Evolutionary conservation across 192 early-diverging fungal genomes (phyloP).

Genomic region (Backusella tuberculispora): DNA sequence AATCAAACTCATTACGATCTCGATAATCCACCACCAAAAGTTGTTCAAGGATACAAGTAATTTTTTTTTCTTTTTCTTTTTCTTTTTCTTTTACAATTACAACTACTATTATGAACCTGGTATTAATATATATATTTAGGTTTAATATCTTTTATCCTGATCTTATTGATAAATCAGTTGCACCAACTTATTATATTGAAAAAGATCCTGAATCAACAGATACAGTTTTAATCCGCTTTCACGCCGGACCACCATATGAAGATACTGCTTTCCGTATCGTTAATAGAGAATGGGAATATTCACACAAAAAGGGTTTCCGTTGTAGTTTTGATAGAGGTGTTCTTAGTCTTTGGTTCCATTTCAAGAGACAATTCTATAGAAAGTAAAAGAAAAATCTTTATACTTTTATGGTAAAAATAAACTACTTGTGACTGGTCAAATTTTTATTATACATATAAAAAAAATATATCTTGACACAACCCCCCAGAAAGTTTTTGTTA

Average conservation of each 20-base stretch:
- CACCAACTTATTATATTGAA: conserved; percentile 90
- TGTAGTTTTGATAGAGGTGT: conserved; percentile 83
- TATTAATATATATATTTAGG: not conserved
- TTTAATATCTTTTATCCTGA: conserved; percentile 99
- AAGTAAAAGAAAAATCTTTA: conserved; percentile 48
- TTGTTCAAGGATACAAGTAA: conserved; percentile 96
- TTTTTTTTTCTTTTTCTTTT: not conserved
- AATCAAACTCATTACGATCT: conserved; percentile 98
- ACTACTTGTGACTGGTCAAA: not conserved
- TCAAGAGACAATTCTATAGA: conserved; percentile 82
- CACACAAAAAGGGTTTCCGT: conserved; percentile 84
- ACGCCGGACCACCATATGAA: conserved; percentile 82
- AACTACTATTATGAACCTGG: not conserved
- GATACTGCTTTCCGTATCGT: conserved; percentile 98
- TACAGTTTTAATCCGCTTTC: conserved; percentile 87
- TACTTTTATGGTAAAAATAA: not conserved
- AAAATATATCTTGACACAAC: not conserved
- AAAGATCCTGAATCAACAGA: conserved; percentile 75
- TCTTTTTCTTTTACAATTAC: not conserved
- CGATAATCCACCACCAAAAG: conserved; percentile 98
- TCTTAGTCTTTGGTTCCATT: conserved; percentile 81
- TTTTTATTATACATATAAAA: no score
- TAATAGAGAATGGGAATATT: conserved; percentile 95
- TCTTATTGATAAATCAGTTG: conserved; percentile 87
- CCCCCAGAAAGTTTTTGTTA: not conserved